A percentile compares a stretch with the other conserved stretches of the same genome.
Evolutionary conservation across 2,329 filamentous ascomycete genomes (phyloP).

Genomic region (Diaporthe citri): DNA sequence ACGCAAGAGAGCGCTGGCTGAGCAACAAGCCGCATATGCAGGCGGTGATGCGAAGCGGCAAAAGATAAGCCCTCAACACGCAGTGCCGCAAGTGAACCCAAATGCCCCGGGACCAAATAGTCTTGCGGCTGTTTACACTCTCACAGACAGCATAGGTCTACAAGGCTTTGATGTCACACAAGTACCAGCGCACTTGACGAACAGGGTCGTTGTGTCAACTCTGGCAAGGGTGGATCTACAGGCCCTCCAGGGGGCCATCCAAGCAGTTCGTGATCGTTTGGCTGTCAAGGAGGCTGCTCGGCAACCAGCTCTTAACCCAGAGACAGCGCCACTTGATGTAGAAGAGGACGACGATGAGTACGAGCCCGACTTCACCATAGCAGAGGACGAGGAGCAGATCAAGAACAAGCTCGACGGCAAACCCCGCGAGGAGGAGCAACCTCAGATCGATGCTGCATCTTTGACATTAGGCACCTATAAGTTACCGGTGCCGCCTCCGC

Average conservation of each 20-base stretch:
- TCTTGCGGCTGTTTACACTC: slow-evolving; percentile 86
- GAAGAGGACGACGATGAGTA: slow-evolving; percentile 90
- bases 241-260: slow-evolving; percentile 77
- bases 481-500: slow-evolving; percentile 79
- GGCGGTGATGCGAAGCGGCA: slow-evolving; percentile 87
- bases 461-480: slow-evolving; percentile 83
- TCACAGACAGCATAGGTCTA: slow-evolving; percentile 81
- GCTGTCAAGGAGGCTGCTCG: slow-evolving; percentile 59
- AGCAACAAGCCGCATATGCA: slow-evolving; percentile 72
- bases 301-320: slow-evolving; percentile 64
- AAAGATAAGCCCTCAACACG: slow-evolving; percentile 69
- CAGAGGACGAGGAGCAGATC: slow-evolving; percentile 83
- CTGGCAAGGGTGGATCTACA: slow-evolving; percentile 78
- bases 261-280: slow-evolving; percentile 67
- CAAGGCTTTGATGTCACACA: slow-evolving; percentile 86
- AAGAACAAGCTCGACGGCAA: slow-evolving; percentile 81
- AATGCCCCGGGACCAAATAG: slow-evolving; percentile 82
- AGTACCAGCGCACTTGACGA: slow-evolving; percentile 80
- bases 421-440: slow-evolving; percentile 64
- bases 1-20: slow-evolving; percentile 81
- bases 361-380: slow-evolving; percentile 85
- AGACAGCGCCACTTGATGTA: slow-evolving; percentile 72
- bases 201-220: slow-evolving; percentile 85
- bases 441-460: slow-evolving; percentile 62
- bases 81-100: slow-evolving; percentile 70